Percentiles rank a stretch among this genome's conserved stretches.
These are phyloP conservation scores for Cyathus striatus DNA, from an alignment of 768 basidiomycete species.

Conservation along the genomic window DNA sequence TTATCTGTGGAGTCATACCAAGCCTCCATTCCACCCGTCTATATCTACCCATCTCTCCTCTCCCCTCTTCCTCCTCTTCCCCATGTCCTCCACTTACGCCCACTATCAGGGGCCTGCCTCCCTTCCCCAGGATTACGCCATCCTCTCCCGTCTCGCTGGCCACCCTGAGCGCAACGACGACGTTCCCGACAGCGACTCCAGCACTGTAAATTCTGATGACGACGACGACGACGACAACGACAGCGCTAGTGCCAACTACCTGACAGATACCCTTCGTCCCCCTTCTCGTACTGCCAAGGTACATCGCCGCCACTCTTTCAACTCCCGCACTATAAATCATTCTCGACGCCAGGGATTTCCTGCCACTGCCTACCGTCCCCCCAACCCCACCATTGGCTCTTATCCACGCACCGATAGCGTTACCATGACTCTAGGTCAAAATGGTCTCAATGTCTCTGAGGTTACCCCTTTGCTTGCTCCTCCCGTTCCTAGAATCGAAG, in stretches of 20 bases:
- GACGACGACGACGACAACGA: constrained; percentile 14
- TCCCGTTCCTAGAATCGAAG: constrained; percentile 52
- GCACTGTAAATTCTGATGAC: constrained; percentile 11
- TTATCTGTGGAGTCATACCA: no score
- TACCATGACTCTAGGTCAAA: not conserved
- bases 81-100: constrained; percentile 45
- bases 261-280: no score
- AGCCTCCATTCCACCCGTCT: not conserved
- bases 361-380: constrained; percentile 28
- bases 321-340: no score
- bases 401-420: constrained; percentile 10
- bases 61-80: not conserved
- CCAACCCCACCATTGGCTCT: constrained; percentile 28
- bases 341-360: constrained; percentile 17
- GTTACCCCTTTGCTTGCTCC: constrained; percentile 56
- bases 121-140: constrained; percentile 61
- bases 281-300: not conserved
- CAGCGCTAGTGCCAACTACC: constrained; percentile 1
- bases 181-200: constrained; percentile 11
- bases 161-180: constrained; percentile 10
- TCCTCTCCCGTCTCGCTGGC: constrained; percentile 48
- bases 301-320: constrained; percentile 4
- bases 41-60: not conserved
- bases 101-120: constrained; percentile 56
- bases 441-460: constrained; percentile 28